These are phyloP conservation scores for Quercus aquifolioides DNA, from an alignment of 306 rosid genomes.

Conservation along the genomic window DNA sequence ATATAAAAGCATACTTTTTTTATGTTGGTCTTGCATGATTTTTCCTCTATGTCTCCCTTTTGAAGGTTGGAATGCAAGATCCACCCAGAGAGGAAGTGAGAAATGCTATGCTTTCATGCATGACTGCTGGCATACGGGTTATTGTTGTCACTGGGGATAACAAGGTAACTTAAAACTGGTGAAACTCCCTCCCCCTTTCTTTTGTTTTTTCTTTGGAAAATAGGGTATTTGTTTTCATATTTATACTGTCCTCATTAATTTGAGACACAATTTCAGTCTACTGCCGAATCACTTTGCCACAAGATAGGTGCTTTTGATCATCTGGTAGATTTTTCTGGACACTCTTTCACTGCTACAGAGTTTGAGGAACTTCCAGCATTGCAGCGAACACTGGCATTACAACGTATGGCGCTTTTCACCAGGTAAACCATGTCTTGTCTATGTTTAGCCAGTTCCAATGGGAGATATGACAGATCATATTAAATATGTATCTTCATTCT, in stretches of 20 bases:
- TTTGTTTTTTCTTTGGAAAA: slow-evolving; percentile 10
- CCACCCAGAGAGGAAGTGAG: slow-evolving; percentile 99
- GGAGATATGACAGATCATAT: neutral
- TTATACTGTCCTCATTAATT: slow-evolving; percentile 25
- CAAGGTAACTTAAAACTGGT: slow-evolving; percentile 55
- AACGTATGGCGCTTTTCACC: slow-evolving; percentile 87
- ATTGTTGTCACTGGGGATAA: slow-evolving; percentile 99
- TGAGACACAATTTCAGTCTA: slow-evolving; percentile 54
- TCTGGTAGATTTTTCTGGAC: slow-evolving; percentile 68
- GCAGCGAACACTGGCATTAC: slow-evolving; percentile 86
- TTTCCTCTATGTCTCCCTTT: slow-evolving; percentile 5
- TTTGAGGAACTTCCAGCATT: slow-evolving; percentile 89
- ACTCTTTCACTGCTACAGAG: slow-evolving; percentile 90
- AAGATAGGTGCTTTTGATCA: slow-evolving; percentile 97
- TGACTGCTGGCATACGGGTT: slow-evolving; percentile 98
- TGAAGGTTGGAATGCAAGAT: slow-evolving; percentile 97
- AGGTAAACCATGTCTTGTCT: slow-evolving; percentile 44
- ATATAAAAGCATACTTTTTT: neutral
- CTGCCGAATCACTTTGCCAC: slow-evolving; percentile 95
- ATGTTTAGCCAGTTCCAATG: neutral
- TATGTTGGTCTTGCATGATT: slow-evolving; percentile 6
- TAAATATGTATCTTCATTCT: slow-evolving; percentile 6
- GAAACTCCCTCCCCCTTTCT: neutral
- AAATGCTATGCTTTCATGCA: slow-evolving; percentile 91
- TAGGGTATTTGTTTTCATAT: slow-evolving; percentile 3